Conservation (phyloP, 2,329 filamentous ascomycete genomes). For the Gnomoniopsis smithogilvyi region DNA sequence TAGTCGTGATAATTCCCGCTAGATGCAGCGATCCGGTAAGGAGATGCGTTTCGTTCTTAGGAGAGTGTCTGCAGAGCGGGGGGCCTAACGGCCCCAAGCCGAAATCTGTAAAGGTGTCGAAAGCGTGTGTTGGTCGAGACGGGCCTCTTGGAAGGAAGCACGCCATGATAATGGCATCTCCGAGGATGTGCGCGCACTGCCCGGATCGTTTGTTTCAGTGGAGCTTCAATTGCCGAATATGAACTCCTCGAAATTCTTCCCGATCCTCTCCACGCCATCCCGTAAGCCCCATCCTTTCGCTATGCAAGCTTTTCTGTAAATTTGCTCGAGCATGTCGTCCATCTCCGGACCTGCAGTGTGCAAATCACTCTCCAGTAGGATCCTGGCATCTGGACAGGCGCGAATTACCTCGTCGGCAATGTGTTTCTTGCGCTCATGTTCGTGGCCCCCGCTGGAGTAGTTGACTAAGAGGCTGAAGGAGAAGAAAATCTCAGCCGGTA, state of each 20-base stretch:
- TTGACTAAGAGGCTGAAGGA: constrained; percentile 88
- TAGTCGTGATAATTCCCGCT: too few species aligned
- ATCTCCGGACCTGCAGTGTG: constrained; percentile 78
- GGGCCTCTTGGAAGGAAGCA: not conserved
- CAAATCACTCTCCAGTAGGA: constrained; percentile 88
- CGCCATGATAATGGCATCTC: not conserved
- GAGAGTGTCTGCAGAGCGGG: too few species aligned
- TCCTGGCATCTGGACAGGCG: constrained; percentile 69
- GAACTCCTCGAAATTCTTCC: constrained; percentile 75
- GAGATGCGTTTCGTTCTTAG: too few species aligned
- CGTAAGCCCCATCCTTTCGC: constrained; percentile 75
- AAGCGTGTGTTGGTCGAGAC: too few species aligned
- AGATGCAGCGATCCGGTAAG: too few species aligned
- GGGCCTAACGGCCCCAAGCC: too few species aligned
- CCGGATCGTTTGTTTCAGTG: not conserved
- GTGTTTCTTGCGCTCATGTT: constrained; percentile 48
- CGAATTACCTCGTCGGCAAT: constrained; percentile 51
- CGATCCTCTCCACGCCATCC: constrained; percentile 65
- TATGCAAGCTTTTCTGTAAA: constrained; percentile 71
- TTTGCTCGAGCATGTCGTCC: constrained; percentile 73
- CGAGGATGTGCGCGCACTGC: not conserved
- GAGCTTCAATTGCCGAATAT: constrained; percentile 54
- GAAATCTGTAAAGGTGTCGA: too few species aligned
- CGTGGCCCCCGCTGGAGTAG: constrained; percentile 51
- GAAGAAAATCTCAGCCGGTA: constrained; percentile 78